Evolutionary conservation across 2,329 filamentous ascomycete genomes (phyloP), one percentile per base, ranked within the genome.

Genomic region (Aspergillus sp.): DNA sequence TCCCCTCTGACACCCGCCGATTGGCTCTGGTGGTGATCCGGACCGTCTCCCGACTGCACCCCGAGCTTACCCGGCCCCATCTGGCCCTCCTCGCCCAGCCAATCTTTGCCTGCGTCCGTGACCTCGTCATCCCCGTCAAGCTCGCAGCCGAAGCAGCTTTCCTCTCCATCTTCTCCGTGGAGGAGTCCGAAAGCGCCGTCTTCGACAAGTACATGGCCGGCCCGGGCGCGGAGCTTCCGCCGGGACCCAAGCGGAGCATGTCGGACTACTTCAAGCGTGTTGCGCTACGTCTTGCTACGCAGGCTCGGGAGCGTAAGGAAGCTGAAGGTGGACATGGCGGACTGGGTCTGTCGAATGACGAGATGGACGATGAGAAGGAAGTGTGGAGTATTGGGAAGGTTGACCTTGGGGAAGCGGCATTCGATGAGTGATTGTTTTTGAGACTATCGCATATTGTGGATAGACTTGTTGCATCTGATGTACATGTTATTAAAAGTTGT

Each of bases 251-350:
- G 78, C 80, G 91, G 58, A 90, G 85, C 66, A 96, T 98, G 86
- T 80, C 84, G 50, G 93, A 98, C 67, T 98, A 98, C 73, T 97
- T 97, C 74, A 95, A 95, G 77, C 79, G 93, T 38, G 88, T 98
- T 54, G 89, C 89, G 1, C 68, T 91, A 61, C 81, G 90, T 58
- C 72, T 97, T 17, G 91, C 87, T n/a, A 80, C 76, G 15, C 93
- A 97, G 67, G 90, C 88, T 1, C 80, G 89, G 53, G 93, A 98
- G 73, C 80, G 93, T 59, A 86, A 82, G 62, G 90, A 95, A 58
- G 93, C 93, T 0, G 90, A 96, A 65, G 91, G 90, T 52, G 93
- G 91, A 6, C 80, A 85, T 49, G 90, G 90, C 42, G 89, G 90
- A 0, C 65, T 97, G 44, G 90, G 90, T 0, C 67, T 98, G 60